phyloP scores from a whole-genome alignment of 345 rosid genomes.

The Abelmoschus esculentus region DNA sequence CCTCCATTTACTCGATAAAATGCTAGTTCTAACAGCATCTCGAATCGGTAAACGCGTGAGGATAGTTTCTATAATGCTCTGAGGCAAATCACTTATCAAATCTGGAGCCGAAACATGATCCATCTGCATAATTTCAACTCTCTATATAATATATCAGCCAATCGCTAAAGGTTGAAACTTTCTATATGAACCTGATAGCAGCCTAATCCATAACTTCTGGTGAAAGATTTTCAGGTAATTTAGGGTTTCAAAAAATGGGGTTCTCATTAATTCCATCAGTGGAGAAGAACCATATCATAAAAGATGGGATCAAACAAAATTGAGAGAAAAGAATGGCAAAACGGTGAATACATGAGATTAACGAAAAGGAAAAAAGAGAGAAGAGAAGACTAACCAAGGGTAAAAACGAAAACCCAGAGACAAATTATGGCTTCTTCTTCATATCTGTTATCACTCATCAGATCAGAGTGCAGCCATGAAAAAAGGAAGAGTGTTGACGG shows the following conservation, averaged over 20 bases:
- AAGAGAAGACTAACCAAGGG: neutral
- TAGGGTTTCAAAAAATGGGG: neutral
- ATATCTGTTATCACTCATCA: neutral
- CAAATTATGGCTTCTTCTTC: neutral
- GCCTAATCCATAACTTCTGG: neutral
- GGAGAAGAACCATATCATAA: neutral
- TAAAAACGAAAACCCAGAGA: neutral
- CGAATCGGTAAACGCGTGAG: slow-evolving; percentile 54
- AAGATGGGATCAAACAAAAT: neutral
- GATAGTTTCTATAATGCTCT: slow-evolving; percentile 66
- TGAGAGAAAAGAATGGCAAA: neutral
- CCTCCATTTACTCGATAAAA: slow-evolving; percentile 76
- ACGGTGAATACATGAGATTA: neutral
- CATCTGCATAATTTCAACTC: slow-evolving; percentile 24
- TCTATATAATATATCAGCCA: neutral
- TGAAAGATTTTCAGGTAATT: neutral
- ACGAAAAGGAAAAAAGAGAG: neutral
- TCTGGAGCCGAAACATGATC: slow-evolving; percentile 37
- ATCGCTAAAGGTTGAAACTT: no score
- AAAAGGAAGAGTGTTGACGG: neutral
- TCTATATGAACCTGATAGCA: no score
- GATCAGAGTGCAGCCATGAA: neutral
- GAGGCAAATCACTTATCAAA: slow-evolving; percentile 70
- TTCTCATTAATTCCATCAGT: neutral
- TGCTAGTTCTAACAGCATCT: slow-evolving; percentile 74